Base-by-base conservation (phyloP, 2,329 filamentous ascomycete species). In the Fusarium sterilihyphosum region DNA sequence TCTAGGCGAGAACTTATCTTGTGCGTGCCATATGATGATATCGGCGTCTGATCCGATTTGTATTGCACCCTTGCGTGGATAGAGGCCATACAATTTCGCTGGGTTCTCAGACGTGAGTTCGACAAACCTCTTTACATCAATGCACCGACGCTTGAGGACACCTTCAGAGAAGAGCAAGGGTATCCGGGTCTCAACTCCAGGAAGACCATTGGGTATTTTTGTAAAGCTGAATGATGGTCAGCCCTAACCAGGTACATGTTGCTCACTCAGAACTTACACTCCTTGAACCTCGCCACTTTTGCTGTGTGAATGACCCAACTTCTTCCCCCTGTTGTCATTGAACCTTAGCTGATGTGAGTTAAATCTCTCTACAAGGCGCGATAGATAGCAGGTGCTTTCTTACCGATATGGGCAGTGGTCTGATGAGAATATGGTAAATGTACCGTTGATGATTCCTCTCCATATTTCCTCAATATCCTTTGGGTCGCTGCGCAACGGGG, bases 11-110 rank as follows among this genome's bases (percentile, higher is more conserved):
- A 52, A 52, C 29, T 5, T 18, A n/a, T 52, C 22, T 1, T 52
- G 47, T 52, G 14, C 13, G 16, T 52, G 47, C 47, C 47, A 52
- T 35, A 52, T 52, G 11, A 52, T 16, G 33, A 52, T 52, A 13
- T 52, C 47, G 47, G 47, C 47, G 11, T 52, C 47, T 52, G 47
- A 52, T 52, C 47, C 47, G n/a, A 52, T 35, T 52, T 52, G 47
- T 35, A 52, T 52, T 11, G 47, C 47, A 7, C 47, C 47, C 31
- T 52, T 52, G 16, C 47, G 47, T 8, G 47, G 47, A 52, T 35
- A 52, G 31, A 52, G 22, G 16, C 47, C 47, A 52, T 52, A 52
- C 16, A 52, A 24, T 10, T 52, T 52, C 31, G 47, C 47, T 6
- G 47, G 47, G 31, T 52, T 52, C 9, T 52, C 47, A 52, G 47